Conservation (phyloP, 78 protist species). For the Isochrysis galbana region DNA sequence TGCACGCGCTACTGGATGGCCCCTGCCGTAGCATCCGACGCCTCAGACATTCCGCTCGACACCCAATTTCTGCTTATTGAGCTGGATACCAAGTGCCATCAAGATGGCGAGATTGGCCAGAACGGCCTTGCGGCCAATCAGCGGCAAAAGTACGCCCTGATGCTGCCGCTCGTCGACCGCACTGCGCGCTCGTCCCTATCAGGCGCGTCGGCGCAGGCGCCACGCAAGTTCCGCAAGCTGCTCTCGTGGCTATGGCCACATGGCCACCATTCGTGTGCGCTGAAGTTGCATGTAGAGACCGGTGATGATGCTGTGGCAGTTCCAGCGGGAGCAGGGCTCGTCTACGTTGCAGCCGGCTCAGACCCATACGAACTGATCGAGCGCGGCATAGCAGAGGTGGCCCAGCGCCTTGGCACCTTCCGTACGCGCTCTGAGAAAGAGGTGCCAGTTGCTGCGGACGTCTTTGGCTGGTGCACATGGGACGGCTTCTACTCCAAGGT, state of each 20-base stretch:
- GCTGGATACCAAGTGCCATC: background rate
- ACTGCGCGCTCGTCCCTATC: conserved; percentile 29
- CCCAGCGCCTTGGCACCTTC: conserved; percentile 35
- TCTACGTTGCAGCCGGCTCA: conserved; percentile 6
- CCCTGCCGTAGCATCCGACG: background rate
- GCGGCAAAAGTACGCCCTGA: conserved; percentile 27
- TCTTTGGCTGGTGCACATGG: conserved; percentile 58
- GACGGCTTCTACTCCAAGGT: conserved; percentile 47
- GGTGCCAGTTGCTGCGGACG: conserved; percentile 3
- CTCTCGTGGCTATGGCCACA: background rate
- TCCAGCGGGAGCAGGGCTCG: background rate
- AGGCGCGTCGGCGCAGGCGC: background rate
- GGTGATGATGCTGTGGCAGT: background rate
- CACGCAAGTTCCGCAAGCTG: background rate
- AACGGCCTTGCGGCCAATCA: too few species aligned
- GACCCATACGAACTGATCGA: background rate
- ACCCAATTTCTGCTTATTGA: conserved; percentile 28
- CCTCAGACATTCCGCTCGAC: background rate
- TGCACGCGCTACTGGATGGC: conserved; percentile 20
- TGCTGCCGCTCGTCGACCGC: conserved; percentile 41
- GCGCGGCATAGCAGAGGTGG: conserved; percentile 18
- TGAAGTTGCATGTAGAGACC: background rate
- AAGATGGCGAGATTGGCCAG: too few species aligned
- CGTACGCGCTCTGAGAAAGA: background rate
- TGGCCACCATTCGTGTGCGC: background rate